These are phyloP conservation scores for Raphanus hybrid DNA, from an alignment of 441 rosid species.

Conservation along the genomic window DNA sequence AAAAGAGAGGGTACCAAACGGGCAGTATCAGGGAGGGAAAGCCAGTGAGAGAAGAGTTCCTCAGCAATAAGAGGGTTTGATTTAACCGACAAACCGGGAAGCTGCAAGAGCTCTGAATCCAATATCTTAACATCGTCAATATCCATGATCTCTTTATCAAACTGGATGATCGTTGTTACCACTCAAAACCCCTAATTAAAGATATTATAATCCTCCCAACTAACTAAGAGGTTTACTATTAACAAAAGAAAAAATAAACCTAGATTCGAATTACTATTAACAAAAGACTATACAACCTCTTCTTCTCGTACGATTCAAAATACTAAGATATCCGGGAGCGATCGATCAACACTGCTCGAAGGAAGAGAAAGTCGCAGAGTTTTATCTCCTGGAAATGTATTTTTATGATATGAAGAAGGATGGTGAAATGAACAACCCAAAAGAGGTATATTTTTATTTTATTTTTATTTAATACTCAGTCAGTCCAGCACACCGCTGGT, in stretches of 20 bases:
- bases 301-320: not conserved
- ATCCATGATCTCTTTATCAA: conserved; percentile 41
- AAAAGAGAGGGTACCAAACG: conserved; percentile 53
- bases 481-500: no score
- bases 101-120: conserved; percentile 76
- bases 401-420: no score
- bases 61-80: conserved; percentile 58
- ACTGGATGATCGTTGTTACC: not conserved
- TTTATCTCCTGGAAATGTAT: not conserved
- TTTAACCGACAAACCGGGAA: conserved; percentile 65
- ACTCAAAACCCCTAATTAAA: not conserved
- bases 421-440: no score
- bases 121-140: conserved; percentile 52
- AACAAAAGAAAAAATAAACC: no score
- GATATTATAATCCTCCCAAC: no score
- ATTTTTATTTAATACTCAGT: no score
- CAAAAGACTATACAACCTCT: not conserved
- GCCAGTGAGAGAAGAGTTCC: conserved; percentile 81
- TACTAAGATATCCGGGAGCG: not conserved
- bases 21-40: conserved; percentile 72
- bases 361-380: not conserved
- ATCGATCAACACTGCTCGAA: not conserved
- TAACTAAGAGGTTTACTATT: no score
- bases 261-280: no score
- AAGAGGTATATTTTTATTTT: no score